phyloP scores from a whole-genome alignment of 2,329 filamentous ascomycete species.

The Albifimbria verrucaria region DNA sequence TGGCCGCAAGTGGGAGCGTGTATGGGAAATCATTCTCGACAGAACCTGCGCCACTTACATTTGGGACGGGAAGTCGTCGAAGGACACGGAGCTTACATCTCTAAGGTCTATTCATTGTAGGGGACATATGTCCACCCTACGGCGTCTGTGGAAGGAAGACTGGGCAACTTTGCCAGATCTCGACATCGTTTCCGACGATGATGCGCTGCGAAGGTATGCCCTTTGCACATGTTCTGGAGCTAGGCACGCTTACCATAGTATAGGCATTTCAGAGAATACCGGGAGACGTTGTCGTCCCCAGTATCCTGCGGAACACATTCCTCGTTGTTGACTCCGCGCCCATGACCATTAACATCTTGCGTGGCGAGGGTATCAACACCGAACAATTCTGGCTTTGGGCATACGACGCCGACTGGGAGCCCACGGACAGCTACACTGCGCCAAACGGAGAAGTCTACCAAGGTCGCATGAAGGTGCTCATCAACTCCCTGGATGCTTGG shows the following conservation, averaged over 20 bases:
- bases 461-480: conserved; percentile 11
- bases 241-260: not conserved
- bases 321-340: conserved; percentile 7
- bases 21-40: not conserved
- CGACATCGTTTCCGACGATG: conserved; percentile 7
- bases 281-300: conserved; percentile 6
- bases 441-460: conserved; percentile 10
- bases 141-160: not conserved
- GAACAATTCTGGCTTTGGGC: conserved; percentile 15
- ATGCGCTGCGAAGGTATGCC: conserved; percentile 9
- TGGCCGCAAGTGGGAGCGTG: conserved; percentile 7
- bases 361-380: not conserved
- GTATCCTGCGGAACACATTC: conserved; percentile 12
- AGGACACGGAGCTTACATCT: not conserved
- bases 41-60: too few relatives aligned
- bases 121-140: not conserved
- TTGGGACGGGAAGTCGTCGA: not conserved
- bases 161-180: not conserved
- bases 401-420: conserved; percentile 16
- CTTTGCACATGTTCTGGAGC: too few relatives aligned
- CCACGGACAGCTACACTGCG: conserved; percentile 3
- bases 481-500: conserved; percentile 9
- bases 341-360: conserved; percentile 7
- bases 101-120: conserved; percentile 1
- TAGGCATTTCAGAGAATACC: conserved; percentile 15